Conservation (phyloP, 83 land plant species). For the Thuja plicata region DNA sequence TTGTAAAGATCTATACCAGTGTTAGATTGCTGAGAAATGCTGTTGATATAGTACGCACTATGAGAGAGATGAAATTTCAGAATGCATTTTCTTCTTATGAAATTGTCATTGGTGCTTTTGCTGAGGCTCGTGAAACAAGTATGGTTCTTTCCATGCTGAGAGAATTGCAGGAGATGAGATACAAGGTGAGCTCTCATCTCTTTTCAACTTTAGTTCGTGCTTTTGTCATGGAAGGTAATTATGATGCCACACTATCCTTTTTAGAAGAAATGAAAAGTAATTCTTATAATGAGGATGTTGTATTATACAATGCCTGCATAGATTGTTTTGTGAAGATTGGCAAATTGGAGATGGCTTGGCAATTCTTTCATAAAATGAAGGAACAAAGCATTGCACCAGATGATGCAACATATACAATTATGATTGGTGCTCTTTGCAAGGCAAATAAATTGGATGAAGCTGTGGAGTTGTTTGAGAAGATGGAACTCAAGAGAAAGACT, state of each 20-base stretch:
- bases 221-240: constrained; percentile 50
- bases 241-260: constrained; percentile 60
- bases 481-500: constrained; percentile 46
- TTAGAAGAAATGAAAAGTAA: constrained; percentile 71
- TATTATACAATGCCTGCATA: constrained; percentile 65
- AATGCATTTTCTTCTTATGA: constrained; percentile 64
- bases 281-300: constrained; percentile 39
- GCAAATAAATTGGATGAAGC: constrained; percentile 56
- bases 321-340: constrained; percentile 71
- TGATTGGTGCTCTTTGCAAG: constrained; percentile 70
- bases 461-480: constrained; percentile 59
- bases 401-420: constrained; percentile 66
- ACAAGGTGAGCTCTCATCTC: constrained; percentile 45
- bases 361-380: constrained; percentile 70
- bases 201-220: constrained; percentile 60
- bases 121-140: constrained; percentile 44
- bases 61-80: constrained; percentile 56
- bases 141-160: constrained; percentile 46
- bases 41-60: constrained; percentile 38
- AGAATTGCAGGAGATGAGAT: constrained; percentile 67
- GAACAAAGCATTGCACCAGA: constrained; percentile 49
- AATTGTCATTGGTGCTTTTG: constrained; percentile 55
- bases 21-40: constrained; percentile 38
- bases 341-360: constrained; percentile 68
- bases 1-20: constrained; percentile 35